A percentile compares a stretch with the other conserved stretches of the same genome.
These are phyloP conservation scores for Gossypium raimondii DNA, from an alignment of 345 rosid genomes.

Conservation along the genomic window DNA sequence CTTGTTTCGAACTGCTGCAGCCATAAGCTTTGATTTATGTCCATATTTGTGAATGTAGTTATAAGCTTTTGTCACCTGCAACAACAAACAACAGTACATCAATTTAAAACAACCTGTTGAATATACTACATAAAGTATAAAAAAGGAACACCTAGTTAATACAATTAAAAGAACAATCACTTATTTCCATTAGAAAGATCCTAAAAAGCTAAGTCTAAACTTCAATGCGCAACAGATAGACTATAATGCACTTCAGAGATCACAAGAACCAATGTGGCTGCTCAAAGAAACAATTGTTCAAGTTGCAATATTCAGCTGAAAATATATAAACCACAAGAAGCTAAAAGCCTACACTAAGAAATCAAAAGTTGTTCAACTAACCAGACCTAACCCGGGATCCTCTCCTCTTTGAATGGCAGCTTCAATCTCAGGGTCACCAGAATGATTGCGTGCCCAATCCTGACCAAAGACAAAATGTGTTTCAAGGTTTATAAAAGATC, in stretches of 20 bases:
- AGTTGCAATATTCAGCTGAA: neutral
- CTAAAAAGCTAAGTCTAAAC: neutral
- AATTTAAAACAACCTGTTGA: neutral
- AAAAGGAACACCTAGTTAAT: neutral
- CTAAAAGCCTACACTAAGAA: neutral
- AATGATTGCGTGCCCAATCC: conserved; percentile 96
- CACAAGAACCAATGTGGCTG: neutral
- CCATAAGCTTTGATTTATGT: conserved; percentile 91
- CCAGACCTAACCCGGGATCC: conserved; percentile 90
- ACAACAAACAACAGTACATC: neutral
- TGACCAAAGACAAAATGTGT: conserved; percentile 23
- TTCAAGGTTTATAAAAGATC: neutral
- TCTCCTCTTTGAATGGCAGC: conserved; percentile 71
- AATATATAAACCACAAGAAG: neutral
- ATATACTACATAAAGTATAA: neutral
- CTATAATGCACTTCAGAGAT: neutral
- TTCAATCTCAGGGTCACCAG: conserved; percentile 84
- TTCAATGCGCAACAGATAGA: neutral
- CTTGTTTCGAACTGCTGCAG: conserved; percentile 96
- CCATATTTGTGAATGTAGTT: conserved; percentile 93
- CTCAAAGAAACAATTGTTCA: neutral
- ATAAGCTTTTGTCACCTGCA: conserved; percentile 61
- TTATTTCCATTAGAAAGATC: neutral
- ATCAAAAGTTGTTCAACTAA: conserved; percentile 29
- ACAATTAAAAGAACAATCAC: neutral